Percentiles rank a stretch among this genome's conserved stretches.
Conservation (phyloP, 768 basidiomycete species). For the Collybia nuda region DNA sequence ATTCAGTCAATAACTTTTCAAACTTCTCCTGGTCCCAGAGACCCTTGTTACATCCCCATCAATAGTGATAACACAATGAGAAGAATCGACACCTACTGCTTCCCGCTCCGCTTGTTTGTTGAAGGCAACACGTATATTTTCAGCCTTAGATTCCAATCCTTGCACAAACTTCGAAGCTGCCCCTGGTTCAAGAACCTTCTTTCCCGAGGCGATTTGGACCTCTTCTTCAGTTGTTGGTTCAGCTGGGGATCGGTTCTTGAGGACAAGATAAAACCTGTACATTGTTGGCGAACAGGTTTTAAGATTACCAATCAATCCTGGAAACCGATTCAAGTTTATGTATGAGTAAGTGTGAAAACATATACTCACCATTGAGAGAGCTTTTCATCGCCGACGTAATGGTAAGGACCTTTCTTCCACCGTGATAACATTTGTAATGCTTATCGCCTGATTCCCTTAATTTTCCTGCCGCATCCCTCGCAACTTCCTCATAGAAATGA, state of each 20-base stretch:
- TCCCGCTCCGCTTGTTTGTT: neutral
- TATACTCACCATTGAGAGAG: conserved; percentile 7
- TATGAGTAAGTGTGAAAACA: no score
- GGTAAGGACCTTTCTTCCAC: conserved; percentile 12
- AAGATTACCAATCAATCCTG: neutral
- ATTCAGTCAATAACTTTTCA: neutral
- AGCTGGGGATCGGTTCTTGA: neutral
- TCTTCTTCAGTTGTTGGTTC: neutral
- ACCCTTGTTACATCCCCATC: neutral
- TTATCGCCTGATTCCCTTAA: conserved; percentile 14
- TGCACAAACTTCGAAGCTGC: neutral
- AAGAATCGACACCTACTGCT: neutral
- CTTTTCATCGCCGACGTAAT: conserved; percentile 11
- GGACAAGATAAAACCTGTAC: neutral
- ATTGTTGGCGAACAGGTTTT: neutral
- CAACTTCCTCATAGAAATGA: conserved; percentile 15
- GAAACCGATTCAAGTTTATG: no score
- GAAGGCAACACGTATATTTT: neutral
- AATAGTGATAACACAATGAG: neutral
- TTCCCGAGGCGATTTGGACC: neutral
- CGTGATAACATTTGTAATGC: conserved; percentile 19
- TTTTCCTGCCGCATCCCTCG: conserved; percentile 5
- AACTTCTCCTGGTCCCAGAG: neutral
- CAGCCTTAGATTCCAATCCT: neutral
- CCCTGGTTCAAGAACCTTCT: neutral